These are phyloP conservation scores for Gloeopeniophorella convolvens DNA, from an alignment of 768 basidiomycete genomes.

Conservation along the genomic window DNA sequence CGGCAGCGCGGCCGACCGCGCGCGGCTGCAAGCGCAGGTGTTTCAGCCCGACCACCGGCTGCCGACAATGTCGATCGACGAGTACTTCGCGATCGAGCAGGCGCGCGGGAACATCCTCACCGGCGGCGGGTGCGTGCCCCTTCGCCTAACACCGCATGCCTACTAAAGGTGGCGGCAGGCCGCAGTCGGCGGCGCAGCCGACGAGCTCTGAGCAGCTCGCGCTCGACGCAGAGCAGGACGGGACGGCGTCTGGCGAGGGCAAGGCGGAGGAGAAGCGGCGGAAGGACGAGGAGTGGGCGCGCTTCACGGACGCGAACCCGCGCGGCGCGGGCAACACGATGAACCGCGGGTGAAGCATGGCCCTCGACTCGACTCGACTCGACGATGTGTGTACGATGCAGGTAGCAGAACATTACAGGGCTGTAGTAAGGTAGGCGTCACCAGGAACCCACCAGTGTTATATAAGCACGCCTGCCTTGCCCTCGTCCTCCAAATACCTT, in stretches of 20 bases:
- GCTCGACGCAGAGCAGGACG: slow-evolving; percentile 80
- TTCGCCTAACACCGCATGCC: no score
- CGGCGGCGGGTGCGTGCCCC: slow-evolving; percentile 68
- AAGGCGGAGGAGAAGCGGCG: slow-evolving; percentile 70
- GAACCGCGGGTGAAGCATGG: slow-evolving; percentile 89
- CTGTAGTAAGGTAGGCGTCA: no score
- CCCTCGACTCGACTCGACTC: no score
- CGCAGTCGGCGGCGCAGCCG: slow-evolving; percentile 37
- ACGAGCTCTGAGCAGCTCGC: slow-evolving; percentile 76
- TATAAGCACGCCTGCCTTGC: no score
- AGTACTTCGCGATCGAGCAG: slow-evolving; percentile 84
- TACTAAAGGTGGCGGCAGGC: no score
- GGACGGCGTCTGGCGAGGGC: slow-evolving; percentile 56
- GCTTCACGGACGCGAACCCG: slow-evolving; percentile 77
- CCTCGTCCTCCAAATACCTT: no score
- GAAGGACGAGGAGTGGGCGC: slow-evolving; percentile 91
- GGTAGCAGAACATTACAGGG: slow-evolving; percentile 18
- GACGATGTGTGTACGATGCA: slow-evolving; percentile 5
- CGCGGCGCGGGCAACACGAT: slow-evolving; percentile 95
- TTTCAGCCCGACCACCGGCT: slow-evolving; percentile 79
- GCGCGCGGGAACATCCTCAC: slow-evolving; percentile 81
- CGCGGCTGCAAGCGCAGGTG: slow-evolving; percentile 69
- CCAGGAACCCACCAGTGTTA: no score
- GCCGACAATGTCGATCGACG: slow-evolving; percentile 94
- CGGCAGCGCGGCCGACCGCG: slow-evolving; percentile 50